Conservation (phyloP, 2,329 filamentous ascomycete genomes). For the Cadophora sp. region DNA sequence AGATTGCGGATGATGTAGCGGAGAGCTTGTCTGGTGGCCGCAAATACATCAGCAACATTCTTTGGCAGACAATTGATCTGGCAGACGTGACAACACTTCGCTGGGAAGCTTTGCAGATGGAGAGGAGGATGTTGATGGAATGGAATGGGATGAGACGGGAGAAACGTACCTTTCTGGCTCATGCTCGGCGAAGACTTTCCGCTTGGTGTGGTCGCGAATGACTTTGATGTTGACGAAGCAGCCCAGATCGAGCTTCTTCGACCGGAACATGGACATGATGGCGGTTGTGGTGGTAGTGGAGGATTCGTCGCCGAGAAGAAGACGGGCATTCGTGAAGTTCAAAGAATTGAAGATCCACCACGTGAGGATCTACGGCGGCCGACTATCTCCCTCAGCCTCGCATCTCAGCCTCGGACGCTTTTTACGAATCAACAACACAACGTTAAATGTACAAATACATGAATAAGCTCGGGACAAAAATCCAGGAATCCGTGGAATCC, state of each 20-base stretch:
- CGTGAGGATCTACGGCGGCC: conserved; percentile 3
- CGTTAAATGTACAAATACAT: background rate
- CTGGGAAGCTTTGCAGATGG: background rate
- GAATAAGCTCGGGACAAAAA: background rate
- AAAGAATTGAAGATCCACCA: conserved; percentile 1
- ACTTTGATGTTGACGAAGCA: conserved; percentile 86
- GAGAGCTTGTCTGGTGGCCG: conserved; percentile 76
- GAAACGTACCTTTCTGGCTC: conserved; percentile 79
- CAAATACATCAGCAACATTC: conserved; percentile 13
- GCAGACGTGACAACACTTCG: background rate
- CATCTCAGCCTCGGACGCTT: conserved; percentile 7
- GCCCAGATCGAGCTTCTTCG: conserved; percentile 88
- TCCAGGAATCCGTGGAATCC: conserved; percentile 5
- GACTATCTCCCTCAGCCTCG: conserved; percentile 3
- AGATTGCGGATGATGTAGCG: conserved; percentile 95
- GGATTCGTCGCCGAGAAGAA: background rate
- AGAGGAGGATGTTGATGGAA: background rate
- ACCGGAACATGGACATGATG: conserved; percentile 83
- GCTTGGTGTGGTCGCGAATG: conserved; percentile 95
- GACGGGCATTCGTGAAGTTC: background rate
- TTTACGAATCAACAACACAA: background rate
- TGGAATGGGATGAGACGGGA: background rate
- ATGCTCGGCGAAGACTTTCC: conserved; percentile 85
- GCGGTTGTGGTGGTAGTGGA: conserved; percentile 32
- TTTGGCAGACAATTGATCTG: background rate